phyloP scores from a whole-genome alignment of 139 green algal species.

The Eudorina sp. region DNA sequence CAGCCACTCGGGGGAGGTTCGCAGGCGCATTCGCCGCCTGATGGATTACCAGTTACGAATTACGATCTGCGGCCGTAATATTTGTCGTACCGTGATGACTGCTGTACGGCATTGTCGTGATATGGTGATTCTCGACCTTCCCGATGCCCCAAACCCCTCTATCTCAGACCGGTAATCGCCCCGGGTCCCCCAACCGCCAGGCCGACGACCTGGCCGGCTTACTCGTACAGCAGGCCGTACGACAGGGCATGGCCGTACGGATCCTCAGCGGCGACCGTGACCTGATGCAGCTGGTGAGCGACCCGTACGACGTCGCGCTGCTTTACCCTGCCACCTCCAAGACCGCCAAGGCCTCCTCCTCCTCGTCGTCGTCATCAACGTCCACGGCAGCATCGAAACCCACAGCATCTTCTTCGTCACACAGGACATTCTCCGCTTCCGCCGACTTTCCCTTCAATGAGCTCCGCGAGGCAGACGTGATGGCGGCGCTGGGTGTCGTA shows the following conservation, averaged over 20 bases:
- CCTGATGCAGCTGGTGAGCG: slow-evolving; percentile 35
- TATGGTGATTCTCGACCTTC: no score
- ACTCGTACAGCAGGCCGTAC: slow-evolving; percentile 18
- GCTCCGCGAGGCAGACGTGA: slow-evolving; percentile 9
- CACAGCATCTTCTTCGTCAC: neutral
- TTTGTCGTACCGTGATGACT: no score
- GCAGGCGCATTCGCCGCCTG: no score
- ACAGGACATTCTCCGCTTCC: neutral
- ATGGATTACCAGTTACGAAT: no score
- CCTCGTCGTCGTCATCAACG: neutral
- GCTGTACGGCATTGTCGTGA: no score
- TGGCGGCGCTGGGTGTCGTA: slow-evolving; percentile 14
- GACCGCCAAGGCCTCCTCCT: no score
- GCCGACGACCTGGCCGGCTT: slow-evolving; percentile 30
- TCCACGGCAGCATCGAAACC: neutral
- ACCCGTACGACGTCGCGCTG: neutral
- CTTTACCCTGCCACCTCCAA: slow-evolving; percentile 16
- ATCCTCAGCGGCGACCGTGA: slow-evolving; percentile 36
- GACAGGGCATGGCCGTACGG: slow-evolving; percentile 22
- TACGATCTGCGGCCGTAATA: no score
- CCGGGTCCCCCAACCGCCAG: no score
- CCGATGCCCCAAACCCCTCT: no score
- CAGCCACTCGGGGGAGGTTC: no score
- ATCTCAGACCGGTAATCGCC: no score
- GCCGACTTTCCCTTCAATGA: neutral